These are phyloP conservation scores for Eucalyptus rudis DNA, from an alignment of 345 rosid genomes.

Conservation along the genomic window DNA sequence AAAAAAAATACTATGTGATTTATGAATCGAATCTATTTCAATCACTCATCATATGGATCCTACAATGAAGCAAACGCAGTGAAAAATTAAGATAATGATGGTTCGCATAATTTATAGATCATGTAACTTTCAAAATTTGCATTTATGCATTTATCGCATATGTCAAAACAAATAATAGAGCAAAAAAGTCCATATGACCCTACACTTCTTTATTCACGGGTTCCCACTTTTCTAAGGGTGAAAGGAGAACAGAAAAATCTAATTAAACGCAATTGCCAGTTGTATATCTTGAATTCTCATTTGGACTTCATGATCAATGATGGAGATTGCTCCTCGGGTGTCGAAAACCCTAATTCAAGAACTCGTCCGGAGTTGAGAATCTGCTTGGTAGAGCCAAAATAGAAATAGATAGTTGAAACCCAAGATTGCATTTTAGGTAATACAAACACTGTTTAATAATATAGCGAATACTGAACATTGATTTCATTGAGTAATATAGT, in stretches of 20 bases:
- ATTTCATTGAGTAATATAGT: not conserved
- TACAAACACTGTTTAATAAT: too few species aligned
- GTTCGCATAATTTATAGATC: not conserved
- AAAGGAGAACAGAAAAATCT: too few species aligned
- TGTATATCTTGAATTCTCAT: not conserved
- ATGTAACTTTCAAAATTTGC: too few species aligned
- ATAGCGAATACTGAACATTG: not conserved
- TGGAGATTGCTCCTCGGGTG: not conserved
- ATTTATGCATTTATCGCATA: rapidly evolving
- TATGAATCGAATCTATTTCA: not conserved
- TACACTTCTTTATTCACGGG: not conserved
- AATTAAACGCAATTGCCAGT: too few species aligned
- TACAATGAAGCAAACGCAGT: too few species aligned
- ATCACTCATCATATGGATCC: not conserved
- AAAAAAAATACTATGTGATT: not conserved
- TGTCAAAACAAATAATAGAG: not conserved
- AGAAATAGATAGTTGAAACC: not conserved
- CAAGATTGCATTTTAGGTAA: too few species aligned
- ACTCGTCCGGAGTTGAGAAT: not conserved
- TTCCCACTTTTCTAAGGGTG: not conserved
- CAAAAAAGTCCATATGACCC: not conserved
- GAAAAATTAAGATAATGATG: not conserved
- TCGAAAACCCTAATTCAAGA: not conserved
- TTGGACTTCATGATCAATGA: not conserved
- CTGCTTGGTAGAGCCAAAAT: too few species aligned